Base-by-base conservation (phyloP, 441 rosid genomes). In the Jatropha podagrica region DNA sequence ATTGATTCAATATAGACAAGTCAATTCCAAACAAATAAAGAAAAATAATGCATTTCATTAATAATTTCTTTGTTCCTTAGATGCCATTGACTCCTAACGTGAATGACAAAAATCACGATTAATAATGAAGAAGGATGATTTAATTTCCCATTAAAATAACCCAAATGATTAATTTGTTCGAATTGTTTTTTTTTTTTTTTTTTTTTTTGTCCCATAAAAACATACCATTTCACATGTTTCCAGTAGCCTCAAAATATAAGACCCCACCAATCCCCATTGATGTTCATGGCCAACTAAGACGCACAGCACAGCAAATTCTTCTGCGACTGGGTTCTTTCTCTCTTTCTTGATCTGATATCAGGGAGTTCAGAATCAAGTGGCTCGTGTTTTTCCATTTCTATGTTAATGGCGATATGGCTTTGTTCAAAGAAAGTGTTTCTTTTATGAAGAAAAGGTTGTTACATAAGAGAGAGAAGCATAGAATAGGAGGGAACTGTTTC, bases 401-500 rank as follows among this genome's bases (percentile, higher is more conserved):
- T 68, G 59, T 52, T n/a, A 59, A 59, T 54, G 64, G 65, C 40
- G 77, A 46, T 58, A 14, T 71, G 77, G 49, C 70, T 66, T 32
- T 73, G 71, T 61, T 52, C 42, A 73, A 77, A 76, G 73, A 71
- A 72, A 65, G 67, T 32, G 55, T 61, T 61, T 63, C 74, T 73
- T 77, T 71, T 68, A 68, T 56, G 41, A 65, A 75, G 62, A 73
- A 79, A 80, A 74, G 63, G 72, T 65, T 56, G 72, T 65, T 56
- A 18, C 56, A 55, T 44, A 65, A 73, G 61, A 49, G 41, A 78
- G 40, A 61, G 20, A 71, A 54, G 77, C 26, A 69, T 41, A 55
- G 20, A 52, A 71, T 62, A 27, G 87, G 86, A 84, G 87, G 90
- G 87, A 85, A 81, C 84, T 56, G 78, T 79, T 81, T 87, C 83